Base-by-base conservation (phyloP, 148 eudicot species). In the Selenicereus undatus region DNA sequence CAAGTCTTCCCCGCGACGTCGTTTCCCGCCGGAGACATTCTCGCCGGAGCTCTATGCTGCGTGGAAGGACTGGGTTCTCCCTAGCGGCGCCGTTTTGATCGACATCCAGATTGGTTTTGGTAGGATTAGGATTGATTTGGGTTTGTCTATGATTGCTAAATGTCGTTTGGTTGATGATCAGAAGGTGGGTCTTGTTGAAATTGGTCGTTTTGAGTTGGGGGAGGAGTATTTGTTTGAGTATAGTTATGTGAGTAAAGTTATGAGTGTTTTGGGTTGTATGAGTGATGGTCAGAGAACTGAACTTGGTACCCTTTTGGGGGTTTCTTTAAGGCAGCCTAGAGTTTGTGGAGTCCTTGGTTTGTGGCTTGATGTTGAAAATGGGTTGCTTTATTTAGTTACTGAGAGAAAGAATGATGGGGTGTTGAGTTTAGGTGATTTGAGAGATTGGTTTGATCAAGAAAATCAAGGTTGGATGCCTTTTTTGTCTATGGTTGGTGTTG, bases 41-140 rank as follows among this genome's bases (percentile, higher is more conserved):
- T 81, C 94, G 12, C 80, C 79, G 27, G 87, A 90, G 80, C 77
- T 95, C 22, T 95, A 88, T 27, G 56, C 71, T 9, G 76, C 32
- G 24, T 95, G 97, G 97, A 90, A 87, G 80, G 85, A 83, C 29
- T 90, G 98, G 98, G 69, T 93, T 73, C 5, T 95, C 5, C 89
- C 90, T 0, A 39, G 83, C 36, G 89, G 81, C 29, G 81, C 75
- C 45, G 83, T 93, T 77, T 76, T 70, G 71, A 73, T 81, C 48
- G 91, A 83, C 16, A 66, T 11, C 21, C 83, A 54, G 78, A 60
- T 24, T 42, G 86, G 80, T 58, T 71, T 79, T 24, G 90, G 92
- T 21, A 87, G 75, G 62, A 30, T 87, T 81, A 64, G 45, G 48
- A 30, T 54, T 26, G 65, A 30, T 77, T 76, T 48, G 21, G 43